Percentiles rank a stretch among this genome's conserved stretches.
phyloP scores from a whole-genome alignment of 140 eudicot genomes.

The Cichorium intybus region DNA sequence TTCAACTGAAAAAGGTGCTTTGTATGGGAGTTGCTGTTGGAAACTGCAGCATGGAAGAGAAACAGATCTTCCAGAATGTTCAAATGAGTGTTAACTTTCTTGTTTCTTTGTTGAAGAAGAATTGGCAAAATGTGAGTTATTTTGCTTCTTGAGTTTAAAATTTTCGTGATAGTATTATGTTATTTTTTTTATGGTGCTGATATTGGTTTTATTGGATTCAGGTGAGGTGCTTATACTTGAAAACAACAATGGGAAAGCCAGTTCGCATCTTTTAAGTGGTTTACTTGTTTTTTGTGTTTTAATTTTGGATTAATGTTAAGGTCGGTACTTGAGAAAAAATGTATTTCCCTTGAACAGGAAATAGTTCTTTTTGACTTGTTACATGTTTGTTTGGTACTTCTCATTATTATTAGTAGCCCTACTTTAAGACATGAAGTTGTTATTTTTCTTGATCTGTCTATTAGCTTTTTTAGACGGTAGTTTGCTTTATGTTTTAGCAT shows the following conservation, averaged over 20 bases:
- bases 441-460: not conserved
- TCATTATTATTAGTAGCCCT: not conserved
- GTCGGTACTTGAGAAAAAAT: conserved; percentile 7
- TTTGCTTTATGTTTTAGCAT: too few species aligned
- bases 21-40: conserved; percentile 90
- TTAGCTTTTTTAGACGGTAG: too few species aligned
- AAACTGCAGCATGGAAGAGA: conserved; percentile 69
- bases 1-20: conserved; percentile 72
- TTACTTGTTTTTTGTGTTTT: conserved; percentile 17
- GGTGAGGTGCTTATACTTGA: conserved; percentile 86
- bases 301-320: conserved; percentile 19
- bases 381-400: conserved; percentile 22
- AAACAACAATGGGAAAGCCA: conserved; percentile 83
- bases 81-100: conserved; percentile 83
- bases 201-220: conserved; percentile 18
- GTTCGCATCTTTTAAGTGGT: conserved; percentile 57
- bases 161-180: not conserved
- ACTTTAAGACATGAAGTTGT: conserved; percentile 4
- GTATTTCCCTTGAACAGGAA: conserved; percentile 1
- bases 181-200: not conserved
- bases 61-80: conserved; percentile 72
- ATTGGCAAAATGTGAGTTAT: conserved; percentile 76
- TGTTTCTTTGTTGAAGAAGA: conserved; percentile 79
- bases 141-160: not conserved
- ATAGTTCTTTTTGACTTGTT: conserved; percentile 18